Evolutionary conservation across 2,329 filamentous ascomycete genomes (phyloP), one percentile per base, ranked within the genome.

Genomic region (Rhynchosporium graminicola): DNA sequence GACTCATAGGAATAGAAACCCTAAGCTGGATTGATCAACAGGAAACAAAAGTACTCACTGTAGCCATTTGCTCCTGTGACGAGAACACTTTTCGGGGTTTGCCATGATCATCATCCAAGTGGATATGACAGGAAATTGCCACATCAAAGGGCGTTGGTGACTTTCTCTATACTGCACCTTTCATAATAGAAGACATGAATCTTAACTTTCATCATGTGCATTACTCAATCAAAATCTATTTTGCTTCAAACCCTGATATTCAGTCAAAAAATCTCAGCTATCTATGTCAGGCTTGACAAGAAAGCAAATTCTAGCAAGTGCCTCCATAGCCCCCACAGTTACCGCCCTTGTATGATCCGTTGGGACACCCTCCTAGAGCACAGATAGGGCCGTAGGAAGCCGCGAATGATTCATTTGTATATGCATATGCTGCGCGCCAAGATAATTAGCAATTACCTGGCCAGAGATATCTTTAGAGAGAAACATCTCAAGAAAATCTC

Each of bases 61-160:
- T 80, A 82, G 9, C 80, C 80, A 57, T 80, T 80, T 12, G 80
- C 79, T 8, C 80, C 80, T 2, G 77, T 80, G 29, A 82, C 75
- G 6, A 82, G 72, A n/a, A 77, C 79, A 1, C 74, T 76, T 31
- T 59, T 61, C 8, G 47, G 38, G 1, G n/a, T 1, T n/a, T 42
- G 31, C 12, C 13, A n/a, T 1, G 33, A 9, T 8, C 33, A 36
- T 36, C 33, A 10, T 36, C 33, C 33, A 36, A 36, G 9, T 10
- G 33, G 9, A 10, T 5, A 5, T 36, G 33, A 10, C 33, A 36
- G 5, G 33, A 3, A 36, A 36, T 20, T 20, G 20, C 20, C 20
- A 20, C 20, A 20, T 20, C 20, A 5, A 36, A 36, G 9, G 1
- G 9, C 33, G 9, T 36, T 36, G 33, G 5, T 36, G 6, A 36